phyloP scores from a whole-genome alignment of 306 rosid genomes.

The Cucurbita maxima region DNA sequence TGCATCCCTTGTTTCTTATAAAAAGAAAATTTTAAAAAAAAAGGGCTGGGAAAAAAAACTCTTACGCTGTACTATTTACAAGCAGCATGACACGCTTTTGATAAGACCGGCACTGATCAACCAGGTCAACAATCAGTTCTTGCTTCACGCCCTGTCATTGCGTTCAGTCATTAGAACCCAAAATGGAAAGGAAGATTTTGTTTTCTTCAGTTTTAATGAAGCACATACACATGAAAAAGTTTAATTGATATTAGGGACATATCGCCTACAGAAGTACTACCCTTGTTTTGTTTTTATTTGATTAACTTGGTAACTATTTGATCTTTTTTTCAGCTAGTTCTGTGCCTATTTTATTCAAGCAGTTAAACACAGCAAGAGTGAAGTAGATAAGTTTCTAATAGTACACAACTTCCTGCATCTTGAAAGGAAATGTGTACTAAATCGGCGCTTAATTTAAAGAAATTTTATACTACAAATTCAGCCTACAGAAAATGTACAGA shows the following conservation, averaged over 20 bases:
- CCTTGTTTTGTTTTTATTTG: not conserved
- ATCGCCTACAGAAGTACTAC: not conserved
- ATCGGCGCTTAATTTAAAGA: not conserved
- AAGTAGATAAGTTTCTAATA: not conserved
- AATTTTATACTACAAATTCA: not conserved
- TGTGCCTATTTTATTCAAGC: not conserved
- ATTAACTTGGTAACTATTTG: not conserved
- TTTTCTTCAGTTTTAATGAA: not conserved
- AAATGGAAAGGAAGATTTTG: not conserved
- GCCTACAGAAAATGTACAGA: not conserved
- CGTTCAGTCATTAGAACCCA: slow-evolving; percentile 10
- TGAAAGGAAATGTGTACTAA: not conserved
- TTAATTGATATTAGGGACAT: not conserved
- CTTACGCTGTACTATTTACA: slow-evolving; percentile 68
- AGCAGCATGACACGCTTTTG: slow-evolving; percentile 86
- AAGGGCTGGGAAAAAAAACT: not conserved
- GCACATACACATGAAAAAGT: not conserved
- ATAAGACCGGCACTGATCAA: slow-evolving; percentile 85
- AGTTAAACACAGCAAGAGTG: not conserved
- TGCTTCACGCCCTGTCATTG: slow-evolving; percentile 69
- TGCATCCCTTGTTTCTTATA: not conserved
- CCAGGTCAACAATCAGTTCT: slow-evolving; percentile 87
- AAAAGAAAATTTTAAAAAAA: not conserved
- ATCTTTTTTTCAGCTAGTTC: not conserved
- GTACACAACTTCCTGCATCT: not conserved